Percentiles rank a stretch among this genome's conserved stretches.
These are phyloP conservation scores for Aphanoascus verrucosus DNA, from an alignment of 2,329 filamentous ascomycete species.

Conservation along the genomic window DNA sequence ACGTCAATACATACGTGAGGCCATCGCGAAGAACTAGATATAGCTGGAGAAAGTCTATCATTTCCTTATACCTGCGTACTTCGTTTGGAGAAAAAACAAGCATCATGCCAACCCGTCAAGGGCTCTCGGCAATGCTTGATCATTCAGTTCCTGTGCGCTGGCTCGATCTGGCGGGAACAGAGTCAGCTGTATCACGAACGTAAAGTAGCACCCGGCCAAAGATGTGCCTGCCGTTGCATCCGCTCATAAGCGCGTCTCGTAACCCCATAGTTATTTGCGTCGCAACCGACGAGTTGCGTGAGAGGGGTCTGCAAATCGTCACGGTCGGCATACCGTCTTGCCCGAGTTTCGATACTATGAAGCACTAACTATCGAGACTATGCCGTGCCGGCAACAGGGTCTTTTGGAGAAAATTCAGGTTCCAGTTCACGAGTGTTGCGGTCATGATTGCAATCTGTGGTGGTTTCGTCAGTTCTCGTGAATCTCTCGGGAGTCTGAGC, in stretches of 20 bases:
- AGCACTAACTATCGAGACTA: too few relatives aligned
- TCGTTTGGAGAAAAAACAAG: not conserved
- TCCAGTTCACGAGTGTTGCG: too few relatives aligned
- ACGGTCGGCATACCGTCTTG: too few relatives aligned
- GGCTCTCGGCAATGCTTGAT: not conserved
- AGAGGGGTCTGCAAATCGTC: too few relatives aligned
- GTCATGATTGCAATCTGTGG: too few relatives aligned
- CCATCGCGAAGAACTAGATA: not conserved
- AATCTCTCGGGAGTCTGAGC: too few relatives aligned
- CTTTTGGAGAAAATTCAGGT: too few relatives aligned
- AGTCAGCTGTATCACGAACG: not conserved
- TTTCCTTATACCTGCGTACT: not conserved
- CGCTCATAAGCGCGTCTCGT: conserved; percentile 2
- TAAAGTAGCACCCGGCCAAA: not conserved
- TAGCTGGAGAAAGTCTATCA: not conserved
- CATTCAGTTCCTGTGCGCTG: not conserved
- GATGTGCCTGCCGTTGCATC: conserved; percentile 1
- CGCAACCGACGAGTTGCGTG: not conserved
- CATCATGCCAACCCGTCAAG: not conserved
- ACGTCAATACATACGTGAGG: not conserved
- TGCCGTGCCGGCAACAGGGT: too few relatives aligned
- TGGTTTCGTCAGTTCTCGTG: too few relatives aligned
- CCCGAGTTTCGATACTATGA: too few relatives aligned
- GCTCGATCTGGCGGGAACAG: not conserved
- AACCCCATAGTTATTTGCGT: not conserved